phyloP scores from a whole-genome alignment of 2,329 filamentous ascomycete species.

The Cercospora zeae-maydis region DNA sequence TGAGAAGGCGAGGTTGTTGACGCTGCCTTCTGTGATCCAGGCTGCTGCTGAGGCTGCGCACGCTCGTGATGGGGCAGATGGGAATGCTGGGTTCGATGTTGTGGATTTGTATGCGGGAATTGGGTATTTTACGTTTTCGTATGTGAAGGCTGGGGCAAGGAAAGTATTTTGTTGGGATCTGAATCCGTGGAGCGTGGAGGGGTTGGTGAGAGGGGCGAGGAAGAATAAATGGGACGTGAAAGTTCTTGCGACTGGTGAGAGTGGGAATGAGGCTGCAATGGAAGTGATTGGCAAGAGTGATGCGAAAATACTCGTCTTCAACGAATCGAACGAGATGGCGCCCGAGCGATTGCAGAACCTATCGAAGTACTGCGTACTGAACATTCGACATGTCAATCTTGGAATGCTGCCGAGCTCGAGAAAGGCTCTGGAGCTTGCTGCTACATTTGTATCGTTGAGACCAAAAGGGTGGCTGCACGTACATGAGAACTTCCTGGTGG shows the following conservation, averaged over 20 bases:
- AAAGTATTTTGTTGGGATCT: conserved; percentile 83
- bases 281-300: conserved; percentile 7
- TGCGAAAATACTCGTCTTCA: conserved; percentile 40
- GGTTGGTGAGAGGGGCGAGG: conserved; percentile 41
- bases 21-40: conserved; percentile 36
- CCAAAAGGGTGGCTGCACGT: conserved; percentile 57
- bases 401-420: conserved; percentile 55
- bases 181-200: conserved; percentile 57
- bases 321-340: conserved; percentile 41
- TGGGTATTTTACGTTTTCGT: conserved; percentile 89
- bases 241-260: not conserved
- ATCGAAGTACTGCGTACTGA: conserved; percentile 20
- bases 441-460: conserved; percentile 44
- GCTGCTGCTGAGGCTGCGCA: conserved; percentile 34
- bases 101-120: conserved; percentile 90
- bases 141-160: conserved; percentile 64
- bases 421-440: conserved; percentile 49
- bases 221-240: conserved; percentile 40
- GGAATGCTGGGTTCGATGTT: conserved; percentile 31
- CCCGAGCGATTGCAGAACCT: conserved; percentile 23
- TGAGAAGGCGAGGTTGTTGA: conserved; percentile 76
- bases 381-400: conserved; percentile 57
- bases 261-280: conserved; percentile 11
- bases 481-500: conserved; percentile 57
- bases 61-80: not conserved